Evolutionary conservation across 306 rosid species (phyloP).

Genomic region (Adenanthera pavonina): DNA sequence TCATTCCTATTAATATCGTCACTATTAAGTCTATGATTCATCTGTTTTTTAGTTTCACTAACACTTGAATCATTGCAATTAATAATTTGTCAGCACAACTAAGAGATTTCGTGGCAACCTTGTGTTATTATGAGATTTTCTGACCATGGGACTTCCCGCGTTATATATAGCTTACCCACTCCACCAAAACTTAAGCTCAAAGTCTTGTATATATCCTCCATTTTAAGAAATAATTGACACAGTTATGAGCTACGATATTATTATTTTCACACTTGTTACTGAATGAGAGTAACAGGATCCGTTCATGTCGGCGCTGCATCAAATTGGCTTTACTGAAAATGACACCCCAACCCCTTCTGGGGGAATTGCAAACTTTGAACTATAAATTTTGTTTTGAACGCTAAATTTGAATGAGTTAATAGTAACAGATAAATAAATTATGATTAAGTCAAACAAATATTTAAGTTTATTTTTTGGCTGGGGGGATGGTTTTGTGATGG

Average conservation of each 20-base stretch:
- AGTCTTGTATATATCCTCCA: no score
- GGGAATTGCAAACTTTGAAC: background rate
- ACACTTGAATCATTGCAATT: background rate
- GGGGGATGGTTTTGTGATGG: background rate
- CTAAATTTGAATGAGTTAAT: background rate
- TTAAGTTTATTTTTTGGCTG: no score
- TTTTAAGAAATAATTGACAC: no score
- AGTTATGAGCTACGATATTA: no score
- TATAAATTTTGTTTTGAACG: background rate
- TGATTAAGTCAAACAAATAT: background rate
- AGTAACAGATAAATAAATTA: background rate
- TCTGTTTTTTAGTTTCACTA: background rate
- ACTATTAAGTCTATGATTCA: background rate
- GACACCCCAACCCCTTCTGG: background rate
- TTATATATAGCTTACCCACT: no score
- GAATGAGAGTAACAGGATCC: no score
- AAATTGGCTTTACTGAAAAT: background rate
- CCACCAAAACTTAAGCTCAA: no score
- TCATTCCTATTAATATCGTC: background rate
- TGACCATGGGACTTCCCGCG: no score
- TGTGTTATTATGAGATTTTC: no score
- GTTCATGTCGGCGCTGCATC: background rate
- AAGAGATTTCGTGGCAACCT: background rate
- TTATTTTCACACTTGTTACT: no score
- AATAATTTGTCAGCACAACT: background rate